Percentiles rank a stretch among this genome's conserved stretches.
Conservation (phyloP, 2,329 filamentous ascomycete genomes). For the Colletotrichum sp. region DNA sequence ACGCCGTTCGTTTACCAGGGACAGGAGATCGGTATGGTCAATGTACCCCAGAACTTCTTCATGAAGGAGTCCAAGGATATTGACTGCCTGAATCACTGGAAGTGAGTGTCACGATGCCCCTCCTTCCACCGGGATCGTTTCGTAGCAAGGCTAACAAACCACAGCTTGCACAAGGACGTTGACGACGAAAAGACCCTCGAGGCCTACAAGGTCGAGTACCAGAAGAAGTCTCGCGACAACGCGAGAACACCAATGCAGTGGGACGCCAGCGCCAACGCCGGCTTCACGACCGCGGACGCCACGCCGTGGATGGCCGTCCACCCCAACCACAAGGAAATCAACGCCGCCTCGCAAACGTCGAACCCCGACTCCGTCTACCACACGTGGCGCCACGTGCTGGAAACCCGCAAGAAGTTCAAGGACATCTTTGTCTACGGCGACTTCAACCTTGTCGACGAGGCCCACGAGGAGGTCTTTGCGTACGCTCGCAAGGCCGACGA, state of each 20-base stretch:
- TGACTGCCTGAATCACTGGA: conserved; percentile 59
- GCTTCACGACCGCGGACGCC: conserved; percentile 60
- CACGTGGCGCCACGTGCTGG: conserved; percentile 67
- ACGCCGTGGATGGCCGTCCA: conserved; percentile 76
- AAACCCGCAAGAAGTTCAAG: conserved; percentile 62
- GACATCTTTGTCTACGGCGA: conserved; percentile 73
- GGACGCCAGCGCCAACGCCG: conserved; percentile 63
- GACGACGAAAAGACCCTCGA: conserved; percentile 42
- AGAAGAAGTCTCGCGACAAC: conserved; percentile 70
- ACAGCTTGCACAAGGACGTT: conserved; percentile 41
- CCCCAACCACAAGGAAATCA: conserved; percentile 65
- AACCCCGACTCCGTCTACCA: conserved; percentile 58
- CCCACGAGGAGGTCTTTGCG: conserved; percentile 40
- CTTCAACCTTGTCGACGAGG: conserved; percentile 42
- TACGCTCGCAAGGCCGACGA: conserved; percentile 37
- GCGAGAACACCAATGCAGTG: conserved; percentile 76
- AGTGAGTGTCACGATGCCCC: conserved; percentile 31
- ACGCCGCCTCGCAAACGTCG: conserved; percentile 60
- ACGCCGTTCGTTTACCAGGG: conserved; percentile 74
- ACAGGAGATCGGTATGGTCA: conserved; percentile 72
- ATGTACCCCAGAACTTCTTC: conserved; percentile 64
- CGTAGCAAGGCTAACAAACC: neutral
- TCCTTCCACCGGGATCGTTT: too few relatives aligned
- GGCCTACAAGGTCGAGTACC: conserved; percentile 49
- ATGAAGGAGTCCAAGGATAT: conserved; percentile 75